Percentiles rank a stretch among this genome's conserved stretches.
phyloP scores from a whole-genome alignment of 805 yeast genomes.

The Saturnispora mendoncae region DNA sequence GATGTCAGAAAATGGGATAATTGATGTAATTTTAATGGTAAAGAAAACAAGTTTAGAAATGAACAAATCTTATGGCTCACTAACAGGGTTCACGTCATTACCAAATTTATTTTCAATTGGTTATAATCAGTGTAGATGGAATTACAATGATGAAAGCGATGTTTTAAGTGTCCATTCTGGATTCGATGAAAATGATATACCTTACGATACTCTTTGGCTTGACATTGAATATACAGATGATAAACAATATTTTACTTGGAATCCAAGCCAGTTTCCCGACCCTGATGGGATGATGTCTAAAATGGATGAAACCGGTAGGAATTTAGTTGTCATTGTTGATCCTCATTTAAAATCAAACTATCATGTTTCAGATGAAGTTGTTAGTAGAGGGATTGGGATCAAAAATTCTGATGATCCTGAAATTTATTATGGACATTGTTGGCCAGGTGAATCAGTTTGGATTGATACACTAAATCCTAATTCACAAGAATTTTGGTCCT shows the following conservation, averaged over 20 bases:
- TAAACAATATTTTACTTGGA: conserved; percentile 91
- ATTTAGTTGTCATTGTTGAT: conserved; percentile 77
- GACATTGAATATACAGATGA: conserved; percentile 87
- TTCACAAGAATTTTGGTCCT: conserved; percentile 51
- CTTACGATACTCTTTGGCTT: conserved; percentile 89
- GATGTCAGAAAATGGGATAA: conserved; percentile 84
- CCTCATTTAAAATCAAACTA: conserved; percentile 81
- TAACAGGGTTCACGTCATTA: conserved; percentile 66
- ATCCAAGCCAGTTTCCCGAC: conserved; percentile 59
- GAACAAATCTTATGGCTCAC: conserved; percentile 48
- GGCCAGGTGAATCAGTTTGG: conserved; percentile 98
- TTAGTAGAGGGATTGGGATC: conserved; percentile 39
- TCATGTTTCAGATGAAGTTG: conserved; percentile 47
- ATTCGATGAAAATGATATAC: conserved; percentile 68
- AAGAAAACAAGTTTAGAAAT: conserved; percentile 46
- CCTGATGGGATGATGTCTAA: conserved; percentile 59
- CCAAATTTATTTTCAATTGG: conserved; percentile 80
- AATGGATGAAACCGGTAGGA: conserved; percentile 65
- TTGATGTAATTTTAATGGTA: conserved; percentile 69
- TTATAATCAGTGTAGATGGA: conserved; percentile 97
- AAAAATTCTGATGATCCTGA: conserved; percentile 38
- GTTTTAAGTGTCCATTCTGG: conserved; percentile 60
- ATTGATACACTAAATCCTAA: conserved; percentile 71
- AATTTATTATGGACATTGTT: conserved; percentile 74
- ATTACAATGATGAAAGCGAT: conserved; percentile 82